These are phyloP conservation scores for Leccinum uliginosum DNA, from an alignment of 768 basidiomycete species.

Conservation along the genomic window DNA sequence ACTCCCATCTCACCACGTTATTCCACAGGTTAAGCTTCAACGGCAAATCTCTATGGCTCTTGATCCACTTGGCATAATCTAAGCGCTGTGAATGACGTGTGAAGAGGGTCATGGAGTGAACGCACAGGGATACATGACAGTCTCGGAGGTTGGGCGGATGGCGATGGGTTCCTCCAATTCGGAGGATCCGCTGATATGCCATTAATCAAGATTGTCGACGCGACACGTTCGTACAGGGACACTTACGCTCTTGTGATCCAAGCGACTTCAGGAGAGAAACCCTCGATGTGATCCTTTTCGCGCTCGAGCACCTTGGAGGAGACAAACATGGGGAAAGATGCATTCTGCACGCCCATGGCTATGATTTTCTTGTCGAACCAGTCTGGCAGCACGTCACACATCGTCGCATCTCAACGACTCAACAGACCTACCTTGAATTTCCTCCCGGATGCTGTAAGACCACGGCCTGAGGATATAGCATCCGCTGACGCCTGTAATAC, in stretches of 20 bases:
- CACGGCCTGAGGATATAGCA: slow-evolving; percentile 98
- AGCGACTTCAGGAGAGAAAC: slow-evolving; percentile 99
- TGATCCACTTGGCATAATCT: slow-evolving; percentile 99
- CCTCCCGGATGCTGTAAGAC: slow-evolving; percentile 97
- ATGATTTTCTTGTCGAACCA: slow-evolving; percentile 96
- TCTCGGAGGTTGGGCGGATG: slow-evolving; percentile 97
- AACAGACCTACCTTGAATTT: slow-evolving; percentile 69
- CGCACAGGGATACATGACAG: slow-evolving; percentile 98
- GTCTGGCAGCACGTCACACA: slow-evolving; percentile 38
- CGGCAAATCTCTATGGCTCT: slow-evolving; percentile 94
- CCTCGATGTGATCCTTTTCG: slow-evolving; percentile 98
- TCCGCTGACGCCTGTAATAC: slow-evolving; percentile 96
- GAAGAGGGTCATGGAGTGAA: slow-evolving; percentile 1
- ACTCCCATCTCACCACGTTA: slow-evolving; percentile 98
- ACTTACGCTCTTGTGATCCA: slow-evolving; percentile 97
- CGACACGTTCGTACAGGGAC: not conserved
- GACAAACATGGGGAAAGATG: slow-evolving; percentile 99
- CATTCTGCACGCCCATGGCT: slow-evolving; percentile 92
- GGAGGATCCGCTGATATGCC: slow-evolving; percentile 64
- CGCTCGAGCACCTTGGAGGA: slow-evolving; percentile 88
- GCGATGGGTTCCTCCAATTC: slow-evolving; percentile 97
- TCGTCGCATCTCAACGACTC: not conserved
- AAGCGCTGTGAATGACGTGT: slow-evolving; percentile 2
- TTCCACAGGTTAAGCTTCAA: slow-evolving; percentile 99
- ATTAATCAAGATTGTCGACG: not conserved